Evolutionary conservation across 2,329 filamentous ascomycete species (phyloP).

Genomic region (Chaetomium sp.): DNA sequence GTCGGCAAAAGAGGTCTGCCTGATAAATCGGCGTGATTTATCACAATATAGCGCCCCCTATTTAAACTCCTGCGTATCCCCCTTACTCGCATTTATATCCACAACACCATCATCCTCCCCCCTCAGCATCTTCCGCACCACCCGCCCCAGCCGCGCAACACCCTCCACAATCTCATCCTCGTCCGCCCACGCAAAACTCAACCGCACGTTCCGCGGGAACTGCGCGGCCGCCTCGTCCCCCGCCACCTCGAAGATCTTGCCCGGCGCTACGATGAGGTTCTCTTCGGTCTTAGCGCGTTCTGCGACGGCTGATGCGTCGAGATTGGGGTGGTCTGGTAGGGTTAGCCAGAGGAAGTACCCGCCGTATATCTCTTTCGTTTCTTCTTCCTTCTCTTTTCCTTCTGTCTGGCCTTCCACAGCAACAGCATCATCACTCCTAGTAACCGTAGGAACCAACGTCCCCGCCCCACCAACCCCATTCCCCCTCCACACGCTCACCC

Average conservation of each 20-base stretch:
- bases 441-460: constrained; percentile 6
- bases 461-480: neutral
- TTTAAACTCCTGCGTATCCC: constrained; percentile 3
- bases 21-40: too few relatives aligned
- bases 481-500: constrained; percentile 37
- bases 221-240: constrained; percentile 46
- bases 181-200: constrained; percentile 70
- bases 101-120: neutral
- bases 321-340: constrained; percentile 49
- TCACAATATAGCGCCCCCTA: neutral
- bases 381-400: constrained; percentile 29
- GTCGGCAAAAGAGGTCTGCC: too few relatives aligned
- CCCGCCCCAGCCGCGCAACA: constrained; percentile 39
- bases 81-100: neutral
- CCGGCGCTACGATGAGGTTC: constrained; percentile 61
- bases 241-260: constrained; percentile 62
- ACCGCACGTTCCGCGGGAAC: constrained; percentile 55
- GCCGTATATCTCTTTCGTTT: constrained; percentile 50
- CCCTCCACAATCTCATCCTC: constrained; percentile 61
- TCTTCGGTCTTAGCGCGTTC: constrained; percentile 54
- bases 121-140: constrained; percentile 29
- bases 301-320: constrained; percentile 42
- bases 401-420: neutral
- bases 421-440: neutral
- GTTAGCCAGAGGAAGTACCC: constrained; percentile 84